Conservation (phyloP, 2,329 filamentous ascomycete genomes). For the Diaporthe citrichinensis region DNA sequence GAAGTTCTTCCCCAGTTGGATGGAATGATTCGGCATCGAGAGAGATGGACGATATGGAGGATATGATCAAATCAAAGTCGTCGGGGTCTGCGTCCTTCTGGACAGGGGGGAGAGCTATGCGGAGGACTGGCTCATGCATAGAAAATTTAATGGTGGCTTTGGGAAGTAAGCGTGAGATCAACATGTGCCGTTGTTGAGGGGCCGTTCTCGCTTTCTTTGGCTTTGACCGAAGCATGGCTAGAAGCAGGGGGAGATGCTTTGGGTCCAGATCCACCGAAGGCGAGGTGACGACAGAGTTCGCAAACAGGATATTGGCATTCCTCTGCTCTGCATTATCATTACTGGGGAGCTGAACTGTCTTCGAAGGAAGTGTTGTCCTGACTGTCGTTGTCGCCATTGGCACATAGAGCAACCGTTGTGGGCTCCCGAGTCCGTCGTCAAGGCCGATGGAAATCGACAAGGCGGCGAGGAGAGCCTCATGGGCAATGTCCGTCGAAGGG, state of each 20-base stretch:
- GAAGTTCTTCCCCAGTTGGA: conserved; percentile 83
- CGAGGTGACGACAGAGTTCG: conserved; percentile 95
- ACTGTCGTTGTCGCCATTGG: conserved; percentile 98
- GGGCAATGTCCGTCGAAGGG: conserved; percentile 89
- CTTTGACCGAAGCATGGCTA: conserved; percentile 79
- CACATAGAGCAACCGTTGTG: conserved; percentile 90
- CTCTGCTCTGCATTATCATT: conserved; percentile 82
- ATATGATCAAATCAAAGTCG: conserved; percentile 96
- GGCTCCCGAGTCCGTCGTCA: conserved; percentile 88
- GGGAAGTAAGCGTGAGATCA: conserved; percentile 92
- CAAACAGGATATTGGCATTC: conserved; percentile 96
- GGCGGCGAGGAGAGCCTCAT: conserved; percentile 92
- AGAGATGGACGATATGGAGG: conserved; percentile 92
- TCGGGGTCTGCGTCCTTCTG: conserved; percentile 75
- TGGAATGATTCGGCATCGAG: conserved; percentile 97
- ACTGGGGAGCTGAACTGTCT: conserved; percentile 86
- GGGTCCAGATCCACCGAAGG: conserved; percentile 95
- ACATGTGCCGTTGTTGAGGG: conserved; percentile 67
- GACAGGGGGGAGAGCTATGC: conserved; percentile 88
- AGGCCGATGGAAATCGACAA: conserved; percentile 93
- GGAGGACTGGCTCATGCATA: conserved; percentile 94
- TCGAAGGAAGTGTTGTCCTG: conserved; percentile 93
- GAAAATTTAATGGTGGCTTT: conserved; percentile 97
- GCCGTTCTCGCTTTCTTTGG: conserved; percentile 57
- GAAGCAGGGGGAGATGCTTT: conserved; percentile 87